Evolutionary conservation across 306 rosid genomes (phyloP).

Genomic region (Dryas alaskensis): DNA sequence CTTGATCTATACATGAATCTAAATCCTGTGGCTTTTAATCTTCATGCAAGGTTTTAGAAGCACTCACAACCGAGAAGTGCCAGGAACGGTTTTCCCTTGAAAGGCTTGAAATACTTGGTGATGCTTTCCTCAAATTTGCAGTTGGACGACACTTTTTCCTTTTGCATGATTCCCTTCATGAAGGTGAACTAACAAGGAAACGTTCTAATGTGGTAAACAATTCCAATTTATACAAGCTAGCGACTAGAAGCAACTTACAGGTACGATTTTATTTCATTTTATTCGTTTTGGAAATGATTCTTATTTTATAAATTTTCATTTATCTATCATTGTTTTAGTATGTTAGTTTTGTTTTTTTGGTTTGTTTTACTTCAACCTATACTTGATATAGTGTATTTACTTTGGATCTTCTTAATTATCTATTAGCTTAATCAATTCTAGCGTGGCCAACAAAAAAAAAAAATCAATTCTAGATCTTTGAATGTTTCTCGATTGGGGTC

Average conservation of each 20-base stretch:
- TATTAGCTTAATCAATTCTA: neutral
- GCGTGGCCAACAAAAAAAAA: no score
- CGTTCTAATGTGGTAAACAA: conserved; percentile 74
- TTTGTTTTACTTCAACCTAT: neutral
- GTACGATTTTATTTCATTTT: conserved; percentile 31
- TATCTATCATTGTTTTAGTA: neutral
- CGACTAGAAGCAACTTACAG: conserved; percentile 72
- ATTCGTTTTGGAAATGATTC: conserved; percentile 18
- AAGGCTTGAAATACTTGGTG: conserved; percentile 97
- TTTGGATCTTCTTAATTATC: neutral
- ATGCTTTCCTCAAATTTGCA: conserved; percentile 86
- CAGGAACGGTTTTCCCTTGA: conserved; percentile 90
- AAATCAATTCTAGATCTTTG: neutral
- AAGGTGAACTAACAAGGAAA: conserved; percentile 79
- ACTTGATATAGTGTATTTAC: neutral
- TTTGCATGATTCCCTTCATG: conserved; percentile 61
- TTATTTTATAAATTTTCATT: conserved; percentile 1
- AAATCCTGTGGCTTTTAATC: conserved; percentile 15
- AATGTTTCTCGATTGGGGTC: conserved; percentile 4
- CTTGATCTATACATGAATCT: neutral
- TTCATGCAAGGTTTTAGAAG: conserved; percentile 70
- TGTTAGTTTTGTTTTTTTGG: neutral
- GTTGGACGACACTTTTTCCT: conserved; percentile 79
- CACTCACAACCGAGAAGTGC: conserved; percentile 92
- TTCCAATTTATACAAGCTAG: conserved; percentile 73